Evolutionary conservation across 495 filamentous ascomycete species (phyloP).

Genomic region (Viridothelium virens): DNA sequence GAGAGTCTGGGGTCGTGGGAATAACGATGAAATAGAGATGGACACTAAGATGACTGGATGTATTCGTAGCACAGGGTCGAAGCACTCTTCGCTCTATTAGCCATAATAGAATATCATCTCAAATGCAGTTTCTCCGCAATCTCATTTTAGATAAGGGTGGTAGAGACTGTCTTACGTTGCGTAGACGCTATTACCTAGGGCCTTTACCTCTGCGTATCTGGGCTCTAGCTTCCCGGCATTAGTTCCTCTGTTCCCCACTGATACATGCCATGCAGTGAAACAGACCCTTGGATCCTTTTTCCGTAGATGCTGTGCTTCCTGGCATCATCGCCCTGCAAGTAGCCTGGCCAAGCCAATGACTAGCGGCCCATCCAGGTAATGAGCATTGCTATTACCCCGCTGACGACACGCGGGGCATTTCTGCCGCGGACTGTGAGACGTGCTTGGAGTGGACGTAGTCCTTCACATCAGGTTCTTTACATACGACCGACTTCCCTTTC

Average conservation of each 20-base stretch:
- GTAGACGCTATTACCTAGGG: no score
- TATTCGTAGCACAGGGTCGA: background rate
- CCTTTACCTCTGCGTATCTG: no score
- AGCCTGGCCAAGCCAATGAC: background rate
- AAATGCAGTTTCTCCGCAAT: background rate
- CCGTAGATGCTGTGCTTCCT: no score
- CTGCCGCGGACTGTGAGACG: background rate
- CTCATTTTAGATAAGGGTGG: no score
- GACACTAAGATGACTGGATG: background rate
- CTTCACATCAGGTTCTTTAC: background rate
- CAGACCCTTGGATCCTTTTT: no score
- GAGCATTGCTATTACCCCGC: background rate
- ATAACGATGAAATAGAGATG: background rate
- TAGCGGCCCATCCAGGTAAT: background rate
- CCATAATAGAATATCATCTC: background rate
- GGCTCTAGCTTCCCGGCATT: no score
- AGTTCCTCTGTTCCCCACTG: no score
- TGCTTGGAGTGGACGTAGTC: background rate
- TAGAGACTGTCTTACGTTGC: no score
- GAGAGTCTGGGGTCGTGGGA: background rate
- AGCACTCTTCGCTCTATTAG: background rate
- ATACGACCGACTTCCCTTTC: background rate
- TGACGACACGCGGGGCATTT: constrained; percentile 10
- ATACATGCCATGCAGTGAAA: no score
- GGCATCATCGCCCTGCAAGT: no score